Base-by-base conservation (phyloP, 202 grass and related monocot genomes). In the Zizania palustris region DNA sequence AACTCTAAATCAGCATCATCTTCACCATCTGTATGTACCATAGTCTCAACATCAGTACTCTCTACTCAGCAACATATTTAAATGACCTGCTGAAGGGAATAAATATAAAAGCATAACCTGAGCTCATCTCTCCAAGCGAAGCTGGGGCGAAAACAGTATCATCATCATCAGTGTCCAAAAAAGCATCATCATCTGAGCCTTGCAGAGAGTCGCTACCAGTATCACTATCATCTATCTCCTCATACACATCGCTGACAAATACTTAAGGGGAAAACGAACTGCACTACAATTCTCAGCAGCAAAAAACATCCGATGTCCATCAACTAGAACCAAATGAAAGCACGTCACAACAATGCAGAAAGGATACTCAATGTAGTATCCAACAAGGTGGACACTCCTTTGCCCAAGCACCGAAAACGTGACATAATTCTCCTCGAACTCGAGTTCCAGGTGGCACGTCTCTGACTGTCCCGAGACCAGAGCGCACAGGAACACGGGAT, bases 281-380 rank as follows among this genome's bases (percentile, higher is more conserved):
- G 2, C 5, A 59, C 4, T 59, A 69, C 55, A 75, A 50, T 35
- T 48, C 55, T 20, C 28, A 14, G 78, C 63, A 62, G 37, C 19
- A 35, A 41, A 21, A 60, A 51, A 9, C n/a, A 55, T 45, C 28
- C 28, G 13, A 36, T 14, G 67, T 14, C 1, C 53, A n/a, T n/a
- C n/a, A n/a, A n/a, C n/a, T n/a, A n/a, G n/a, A 19, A 46, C 39
- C 4, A 74, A 13, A 22, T 2, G 50, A 43, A 48, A 77, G 1
- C 34, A 72, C 16, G 48, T 28, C 3, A 39, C 3, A 10, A 41
- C 39, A 67, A 80, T 9, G 35, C 22, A 42, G 3, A 7, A n/a
- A 93, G 80, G 79, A 88, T 93, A 93, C 91, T 42, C 7, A 28
- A 86, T 35, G 63, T 86, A 89, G 60, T 84, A 89, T 67, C 83